A percentile compares a stretch with the other conserved stretches of the same genome.
These are phyloP conservation scores for Biscogniauxia sp. DNA, from an alignment of 2,329 filamentous ascomycete species.

Conservation along the genomic window DNA sequence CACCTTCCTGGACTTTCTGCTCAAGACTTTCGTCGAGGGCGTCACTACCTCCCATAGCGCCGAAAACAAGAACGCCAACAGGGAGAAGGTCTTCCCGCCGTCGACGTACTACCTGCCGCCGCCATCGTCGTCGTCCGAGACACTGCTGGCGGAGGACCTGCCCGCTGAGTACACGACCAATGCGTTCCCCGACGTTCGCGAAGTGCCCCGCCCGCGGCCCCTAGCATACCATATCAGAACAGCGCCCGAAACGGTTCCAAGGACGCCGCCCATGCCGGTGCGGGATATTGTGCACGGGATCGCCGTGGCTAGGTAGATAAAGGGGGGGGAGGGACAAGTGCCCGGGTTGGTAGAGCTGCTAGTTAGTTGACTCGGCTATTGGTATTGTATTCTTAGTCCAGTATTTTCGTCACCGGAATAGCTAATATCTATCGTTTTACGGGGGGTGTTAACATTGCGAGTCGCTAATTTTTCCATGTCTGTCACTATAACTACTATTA, in stretches of 20 bases:
- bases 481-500: not conserved
- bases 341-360: not conserved
- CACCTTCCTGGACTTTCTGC: conserved; percentile 45
- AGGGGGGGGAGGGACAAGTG: not conserved
- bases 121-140: not conserved
- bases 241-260: not conserved
- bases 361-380: not conserved
- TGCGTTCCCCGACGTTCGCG: not conserved
- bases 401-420: too few species aligned
- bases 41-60: conserved; percentile 23
- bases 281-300: not conserved
- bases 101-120: not conserved
- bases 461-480: not conserved
- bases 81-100: not conserved
- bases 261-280: not conserved
- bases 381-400: too few species aligned
- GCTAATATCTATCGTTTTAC: too few species aligned
- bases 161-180: not conserved
- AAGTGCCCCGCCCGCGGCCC: not conserved
- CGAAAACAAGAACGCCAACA: conserved; percentile 8
- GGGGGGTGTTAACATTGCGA: too few species aligned
- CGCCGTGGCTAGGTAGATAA: not conserved
- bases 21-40: conserved; percentile 35
- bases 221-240: not conserved
- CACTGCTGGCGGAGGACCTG: not conserved